Evolutionary conservation across 768 basidiomycete species (phyloP).

Genomic region (Russula sp.): DNA sequence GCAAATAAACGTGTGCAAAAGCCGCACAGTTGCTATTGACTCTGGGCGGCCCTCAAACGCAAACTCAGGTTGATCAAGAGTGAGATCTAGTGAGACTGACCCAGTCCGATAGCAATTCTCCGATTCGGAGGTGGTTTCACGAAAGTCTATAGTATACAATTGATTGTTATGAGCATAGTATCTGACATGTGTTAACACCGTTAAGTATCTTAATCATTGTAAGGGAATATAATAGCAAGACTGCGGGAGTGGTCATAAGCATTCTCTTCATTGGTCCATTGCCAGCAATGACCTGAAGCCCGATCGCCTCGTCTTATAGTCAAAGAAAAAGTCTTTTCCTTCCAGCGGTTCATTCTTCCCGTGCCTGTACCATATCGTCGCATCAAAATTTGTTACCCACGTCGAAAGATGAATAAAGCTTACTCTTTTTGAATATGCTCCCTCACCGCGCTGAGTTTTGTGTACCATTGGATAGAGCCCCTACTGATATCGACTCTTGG

Average conservation of each 20-base stretch:
- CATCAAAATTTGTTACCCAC: background rate
- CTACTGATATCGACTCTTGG: background rate
- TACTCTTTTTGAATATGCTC: background rate
- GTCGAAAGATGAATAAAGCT: background rate
- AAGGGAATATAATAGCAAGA: background rate
- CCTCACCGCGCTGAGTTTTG: background rate
- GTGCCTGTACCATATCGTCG: background rate
- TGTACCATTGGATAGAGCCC: slow-evolving; percentile 1
- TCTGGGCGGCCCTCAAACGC: too few species aligned
- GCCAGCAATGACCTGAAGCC: background rate
- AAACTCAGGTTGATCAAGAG: too few species aligned
- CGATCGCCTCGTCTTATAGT: background rate
- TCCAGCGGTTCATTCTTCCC: background rate
- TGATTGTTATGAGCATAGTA: too few species aligned
- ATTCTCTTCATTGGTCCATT: background rate
- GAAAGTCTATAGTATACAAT: too few species aligned
- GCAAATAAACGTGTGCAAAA: too few species aligned
- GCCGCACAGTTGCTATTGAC: too few species aligned
- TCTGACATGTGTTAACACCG: too few species aligned
- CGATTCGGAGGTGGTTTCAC: too few species aligned
- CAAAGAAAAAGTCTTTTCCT: slow-evolving; percentile 1
- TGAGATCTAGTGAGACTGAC: too few species aligned
- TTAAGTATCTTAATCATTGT: background rate
- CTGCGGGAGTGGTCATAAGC: too few species aligned
- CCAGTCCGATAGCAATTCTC: too few species aligned